phyloP scores from a whole-genome alignment of 306 rosid genomes.

The Ormosia emarginata region DNA sequence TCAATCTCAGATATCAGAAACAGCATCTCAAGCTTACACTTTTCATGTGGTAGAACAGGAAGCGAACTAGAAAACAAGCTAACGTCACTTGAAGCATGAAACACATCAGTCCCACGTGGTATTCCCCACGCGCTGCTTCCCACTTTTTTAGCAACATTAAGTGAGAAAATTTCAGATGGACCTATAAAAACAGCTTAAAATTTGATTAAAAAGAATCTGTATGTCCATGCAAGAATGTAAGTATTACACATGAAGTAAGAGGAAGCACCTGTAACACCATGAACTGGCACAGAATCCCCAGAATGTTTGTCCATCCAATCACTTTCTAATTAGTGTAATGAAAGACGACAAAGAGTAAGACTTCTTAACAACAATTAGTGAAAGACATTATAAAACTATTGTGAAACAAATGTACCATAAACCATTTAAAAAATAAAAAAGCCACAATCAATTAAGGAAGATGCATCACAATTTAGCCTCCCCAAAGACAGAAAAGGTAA shows the following conservation, averaged over 20 bases:
- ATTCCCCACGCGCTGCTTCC: constrained; percentile 57
- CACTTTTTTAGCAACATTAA: constrained; percentile 30
- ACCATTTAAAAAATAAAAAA: neutral
- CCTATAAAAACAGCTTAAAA: constrained; percentile 32
- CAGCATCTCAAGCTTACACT: constrained; percentile 41
- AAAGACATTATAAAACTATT: neutral
- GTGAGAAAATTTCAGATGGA: constrained; percentile 31
- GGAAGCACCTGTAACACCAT: constrained; percentile 35
- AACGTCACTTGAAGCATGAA: constrained; percentile 48
- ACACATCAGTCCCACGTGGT: constrained; percentile 27
- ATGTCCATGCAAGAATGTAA: neutral
- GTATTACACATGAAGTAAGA: neutral
- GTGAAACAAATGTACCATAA: neutral
- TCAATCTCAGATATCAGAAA: neutral
- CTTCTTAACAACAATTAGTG: neutral
- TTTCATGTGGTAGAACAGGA: constrained; percentile 66
- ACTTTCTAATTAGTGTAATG: constrained; percentile 25
- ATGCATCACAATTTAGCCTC: neutral
- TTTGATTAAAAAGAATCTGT: neutral
- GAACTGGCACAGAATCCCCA: constrained; percentile 34
- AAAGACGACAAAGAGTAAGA: neutral
- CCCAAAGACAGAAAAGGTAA: neutral
- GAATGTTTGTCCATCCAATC: constrained; percentile 44
- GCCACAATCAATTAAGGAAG: neutral
- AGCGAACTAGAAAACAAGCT: constrained; percentile 75